Percentiles rank a stretch among this genome's conserved stretches.
Conservation (phyloP, 148 eudicot species). For the Arbutus unedo region DNA sequence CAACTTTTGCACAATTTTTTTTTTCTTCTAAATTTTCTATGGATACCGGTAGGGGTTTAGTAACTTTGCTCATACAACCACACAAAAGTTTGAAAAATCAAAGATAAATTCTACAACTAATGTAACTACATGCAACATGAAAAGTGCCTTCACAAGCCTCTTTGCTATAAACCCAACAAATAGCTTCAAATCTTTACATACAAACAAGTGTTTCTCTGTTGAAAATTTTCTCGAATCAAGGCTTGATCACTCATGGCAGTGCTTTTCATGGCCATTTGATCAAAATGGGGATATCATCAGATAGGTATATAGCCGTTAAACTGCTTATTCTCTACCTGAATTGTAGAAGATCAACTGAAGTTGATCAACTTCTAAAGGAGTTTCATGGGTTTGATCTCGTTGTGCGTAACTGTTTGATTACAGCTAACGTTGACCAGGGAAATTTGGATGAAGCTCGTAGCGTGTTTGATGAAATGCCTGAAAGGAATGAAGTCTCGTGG, state of each 20-base stretch:
- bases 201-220: slow-evolving; percentile 22
- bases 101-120: not conserved
- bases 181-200: slow-evolving; percentile 22
- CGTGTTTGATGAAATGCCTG: slow-evolving; percentile 48
- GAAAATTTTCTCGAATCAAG: slow-evolving; percentile 25
- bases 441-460: slow-evolving; percentile 29
- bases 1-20: no score
- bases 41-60: no score
- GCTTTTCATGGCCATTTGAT: slow-evolving; percentile 42
- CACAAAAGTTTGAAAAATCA: not conserved
- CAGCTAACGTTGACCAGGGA: slow-evolving; percentile 32
- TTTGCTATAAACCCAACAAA: slow-evolving; percentile 26
- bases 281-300: slow-evolving; percentile 41
- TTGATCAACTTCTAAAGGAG: slow-evolving; percentile 35
- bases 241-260: slow-evolving; percentile 26
- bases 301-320: slow-evolving; percentile 33
- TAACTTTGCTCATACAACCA: no score
- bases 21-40: no score
- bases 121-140: slow-evolving; percentile 20
- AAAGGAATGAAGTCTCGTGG: slow-evolving; percentile 53
- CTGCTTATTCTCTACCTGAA: slow-evolving; percentile 42
- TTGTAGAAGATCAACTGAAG: slow-evolving; percentile 26
- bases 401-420: slow-evolving; percentile 44
- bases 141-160: slow-evolving; percentile 19
- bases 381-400: slow-evolving; percentile 45